These are phyloP conservation scores for Emiliania huxleyi DNA, from an alignment of 78 protist genomes.

Conservation along the genomic window DNA sequence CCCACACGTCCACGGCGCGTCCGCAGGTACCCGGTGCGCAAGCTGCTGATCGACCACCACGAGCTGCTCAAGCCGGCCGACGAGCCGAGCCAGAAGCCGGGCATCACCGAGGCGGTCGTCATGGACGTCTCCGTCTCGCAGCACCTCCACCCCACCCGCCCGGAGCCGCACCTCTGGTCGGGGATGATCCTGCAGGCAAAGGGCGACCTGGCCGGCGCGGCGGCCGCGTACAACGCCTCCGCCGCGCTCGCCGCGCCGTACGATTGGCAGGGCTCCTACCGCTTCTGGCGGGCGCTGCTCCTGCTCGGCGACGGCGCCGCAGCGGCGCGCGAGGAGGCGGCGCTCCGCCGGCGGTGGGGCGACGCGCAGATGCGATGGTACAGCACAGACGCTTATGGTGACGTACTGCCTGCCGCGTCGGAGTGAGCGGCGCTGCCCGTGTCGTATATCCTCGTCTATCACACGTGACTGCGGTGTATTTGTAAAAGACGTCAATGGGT, in stretches of 20 bases:
- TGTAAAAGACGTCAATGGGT: no score
- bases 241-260: background rate
- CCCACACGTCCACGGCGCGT: background rate
- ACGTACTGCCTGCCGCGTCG: background rate
- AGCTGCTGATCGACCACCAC: slow-evolving; percentile 17
- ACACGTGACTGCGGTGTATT: no score
- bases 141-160: background rate
- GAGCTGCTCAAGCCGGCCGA: background rate
- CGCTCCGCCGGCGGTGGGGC: background rate
- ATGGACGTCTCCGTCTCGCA: slow-evolving; percentile 6
- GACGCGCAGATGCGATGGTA: background rate
- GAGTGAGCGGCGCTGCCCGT: background rate
- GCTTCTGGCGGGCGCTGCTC: background rate
- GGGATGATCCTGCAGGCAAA: slow-evolving; percentile 7
- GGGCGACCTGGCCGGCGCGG: background rate
- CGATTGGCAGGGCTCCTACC: background rate
- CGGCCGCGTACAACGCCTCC: background rate
- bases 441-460: background rate
- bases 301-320: background rate
- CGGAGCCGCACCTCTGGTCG: background rate
- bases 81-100: background rate
- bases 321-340: background rate
- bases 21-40: background rate
- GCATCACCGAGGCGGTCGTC: background rate
- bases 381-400: background rate